Percentiles rank a stretch among this genome's conserved stretches.
Conservation (phyloP, 768 basidiomycete species). For the Trametes meyenii region DNA sequence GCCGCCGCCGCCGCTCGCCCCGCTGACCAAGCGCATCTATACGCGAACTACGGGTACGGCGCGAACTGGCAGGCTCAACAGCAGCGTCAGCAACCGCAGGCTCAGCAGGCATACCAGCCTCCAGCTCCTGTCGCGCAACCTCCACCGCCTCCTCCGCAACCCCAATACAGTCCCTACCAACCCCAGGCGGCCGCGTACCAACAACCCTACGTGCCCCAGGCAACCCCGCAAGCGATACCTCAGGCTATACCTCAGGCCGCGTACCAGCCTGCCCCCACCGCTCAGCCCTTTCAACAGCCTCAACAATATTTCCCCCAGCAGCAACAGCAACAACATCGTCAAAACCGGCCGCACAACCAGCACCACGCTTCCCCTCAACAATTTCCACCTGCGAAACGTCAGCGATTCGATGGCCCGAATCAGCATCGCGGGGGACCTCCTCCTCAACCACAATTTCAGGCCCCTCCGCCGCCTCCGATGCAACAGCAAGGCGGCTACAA, state of each 20-base stretch:
- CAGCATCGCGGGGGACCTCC: slow-evolving; percentile 53
- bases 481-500: slow-evolving; percentile 39
- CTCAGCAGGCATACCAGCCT: slow-evolving; percentile 51
- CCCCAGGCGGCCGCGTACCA: slow-evolving; percentile 60
- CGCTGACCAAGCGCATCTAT: slow-evolving; percentile 80
- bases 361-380: slow-evolving; percentile 77
- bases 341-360: slow-evolving; percentile 40
- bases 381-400: slow-evolving; percentile 90
- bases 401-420: slow-evolving; percentile 81
- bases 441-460: slow-evolving; percentile 69
- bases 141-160: slow-evolving; percentile 56
- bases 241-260: slow-evolving; percentile 44
- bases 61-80: slow-evolving; percentile 58
- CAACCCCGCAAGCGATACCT: slow-evolving; percentile 44
- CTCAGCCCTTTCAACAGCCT: slow-evolving; percentile 42
- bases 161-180: slow-evolving; percentile 78
- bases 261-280: slow-evolving; percentile 48
- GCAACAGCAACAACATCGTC: slow-evolving; percentile 48
- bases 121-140: slow-evolving; percentile 52
- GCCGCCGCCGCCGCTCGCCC: slow-evolving; percentile 52
- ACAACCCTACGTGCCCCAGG: slow-evolving; percentile 69
- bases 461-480: slow-evolving; percentile 54
- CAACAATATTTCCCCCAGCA: slow-evolving; percentile 37
- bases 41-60: slow-evolving; percentile 92
- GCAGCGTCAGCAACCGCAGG: slow-evolving; percentile 64